Percentiles rank a stretch among this genome's conserved stretches.
Evolutionary conservation across 1,139 yeast genomes (phyloP).

Genomic region (Scheffersomyces quercinus): DNA sequence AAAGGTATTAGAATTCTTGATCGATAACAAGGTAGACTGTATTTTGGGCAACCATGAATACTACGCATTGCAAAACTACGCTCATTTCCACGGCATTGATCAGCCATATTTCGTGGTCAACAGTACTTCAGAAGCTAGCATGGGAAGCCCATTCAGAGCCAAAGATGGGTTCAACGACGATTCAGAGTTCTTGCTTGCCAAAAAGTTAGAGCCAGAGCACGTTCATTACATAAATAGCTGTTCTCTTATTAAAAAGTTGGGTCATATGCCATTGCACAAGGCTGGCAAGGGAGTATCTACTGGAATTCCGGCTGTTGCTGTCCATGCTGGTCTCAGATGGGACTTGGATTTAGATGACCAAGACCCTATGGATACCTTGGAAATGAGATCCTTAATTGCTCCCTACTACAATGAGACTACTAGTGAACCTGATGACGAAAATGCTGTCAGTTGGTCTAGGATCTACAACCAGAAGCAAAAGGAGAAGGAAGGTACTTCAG

Average conservation of each 20-base stretch:
- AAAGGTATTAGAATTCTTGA: constrained; percentile 66
- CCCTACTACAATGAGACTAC: constrained; percentile 59
- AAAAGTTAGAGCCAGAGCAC: constrained; percentile 59
- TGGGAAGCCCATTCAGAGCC: not conserved
- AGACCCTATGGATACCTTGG: constrained; percentile 58
- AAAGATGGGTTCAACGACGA: constrained; percentile 43
- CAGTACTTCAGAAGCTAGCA: not conserved
- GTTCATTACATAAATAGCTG: constrained; percentile 59
- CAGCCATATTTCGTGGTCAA: constrained; percentile 24
- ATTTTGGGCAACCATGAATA: constrained; percentile 90
- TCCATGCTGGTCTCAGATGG: constrained; percentile 80
- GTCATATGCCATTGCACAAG: constrained; percentile 53
- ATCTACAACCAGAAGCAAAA: constrained; percentile 59
- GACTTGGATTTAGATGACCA: constrained; percentile 57
- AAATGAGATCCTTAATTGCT: constrained; percentile 59
- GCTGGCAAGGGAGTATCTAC: constrained; percentile 16
- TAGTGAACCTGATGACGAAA: constrained; percentile 46
- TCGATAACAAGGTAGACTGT: constrained; percentile 63
- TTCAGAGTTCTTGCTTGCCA: constrained; percentile 62
- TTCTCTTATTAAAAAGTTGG: constrained; percentile 63
- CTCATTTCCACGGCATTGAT: constrained; percentile 53
- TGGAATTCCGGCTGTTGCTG: constrained; percentile 50
- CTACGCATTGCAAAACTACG: constrained; percentile 60
- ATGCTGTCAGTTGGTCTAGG: constrained; percentile 64
- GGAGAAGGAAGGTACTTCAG: constrained; percentile 17